These are phyloP conservation scores for Kandelia obovata DNA, from an alignment of 345 rosid genomes.

Conservation along the genomic window DNA sequence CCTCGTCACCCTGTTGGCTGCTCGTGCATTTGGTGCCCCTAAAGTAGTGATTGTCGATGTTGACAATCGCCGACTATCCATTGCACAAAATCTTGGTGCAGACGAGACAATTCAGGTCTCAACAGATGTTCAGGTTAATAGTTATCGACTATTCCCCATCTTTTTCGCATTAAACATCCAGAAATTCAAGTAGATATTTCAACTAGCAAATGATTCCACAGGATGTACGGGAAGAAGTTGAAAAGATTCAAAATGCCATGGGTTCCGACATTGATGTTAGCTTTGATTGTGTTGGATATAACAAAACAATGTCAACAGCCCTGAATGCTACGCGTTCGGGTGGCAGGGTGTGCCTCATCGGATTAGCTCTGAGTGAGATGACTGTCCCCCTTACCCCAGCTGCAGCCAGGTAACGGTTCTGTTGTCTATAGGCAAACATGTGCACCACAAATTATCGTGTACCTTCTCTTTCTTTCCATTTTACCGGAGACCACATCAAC, in stretches of 20 bases:
- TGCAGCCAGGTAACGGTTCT: constrained; percentile 66
- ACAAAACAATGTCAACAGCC: constrained; percentile 87
- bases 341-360: constrained; percentile 90
- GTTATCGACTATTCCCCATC: background rate
- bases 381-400: constrained; percentile 82
- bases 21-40: constrained; percentile 89
- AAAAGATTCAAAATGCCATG: constrained; percentile 52
- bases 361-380: constrained; percentile 71
- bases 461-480: no score
- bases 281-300: constrained; percentile 86
- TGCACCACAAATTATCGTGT: no score
- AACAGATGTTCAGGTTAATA: constrained; percentile 49
- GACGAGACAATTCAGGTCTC: constrained; percentile 64
- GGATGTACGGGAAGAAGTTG: constrained; percentile 67
- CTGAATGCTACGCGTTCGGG: constrained; percentile 69
- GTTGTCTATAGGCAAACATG: background rate
- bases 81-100: constrained; percentile 76
- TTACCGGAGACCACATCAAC: no score
- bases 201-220: constrained; percentile 20
- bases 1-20: constrained; percentile 80
- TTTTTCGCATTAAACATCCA: background rate
- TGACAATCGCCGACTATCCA: constrained; percentile 61
- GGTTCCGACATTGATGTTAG: constrained; percentile 61
- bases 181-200: background rate
- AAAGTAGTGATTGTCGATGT: constrained; percentile 73